Evolutionary conservation across 495 filamentous ascomycete genomes (phyloP), one percentile per base, ranked within the genome.

Genomic region (Penicillium arizonense): DNA sequence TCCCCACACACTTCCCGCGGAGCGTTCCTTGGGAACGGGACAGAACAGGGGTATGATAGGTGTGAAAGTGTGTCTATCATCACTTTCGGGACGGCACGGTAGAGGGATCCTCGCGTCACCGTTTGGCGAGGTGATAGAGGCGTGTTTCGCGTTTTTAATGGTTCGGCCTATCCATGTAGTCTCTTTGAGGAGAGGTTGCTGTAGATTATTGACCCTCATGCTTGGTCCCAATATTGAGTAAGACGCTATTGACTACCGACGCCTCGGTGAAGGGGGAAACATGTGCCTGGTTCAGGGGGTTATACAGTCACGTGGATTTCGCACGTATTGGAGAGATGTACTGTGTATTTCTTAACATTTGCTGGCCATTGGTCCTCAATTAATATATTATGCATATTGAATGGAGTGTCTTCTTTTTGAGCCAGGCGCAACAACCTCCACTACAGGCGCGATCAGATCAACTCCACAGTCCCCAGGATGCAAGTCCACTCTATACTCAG

Each of bases 11-110:
- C 4, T 37, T 48, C 43, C 40, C 40, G 40, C 34, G 45, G 37
- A n/a, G 32, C 23, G 41, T 40, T 30, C 38, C 24, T 32, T 50
- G 45, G 51, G 51, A 40, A 50, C 56, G 56, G 51, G 45, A 58
- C 55, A 46, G 37, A 41, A 47, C 23, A 14, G 32, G 36, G 2
- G 14, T 53, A 48, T 58, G 55, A 58, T 44, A 58, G 56, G 55
- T 41, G 33, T 53, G 49, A 7, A 26, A 23, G 30, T 36, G 44
- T 49, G 7, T 45, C 21, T 24, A 24, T 28, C 14, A 38, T 14
- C 23, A 16, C 36, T 35, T 48, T 34, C 28, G 45, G 35, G 50
- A 54, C 45, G 51, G 46, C 45, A 58, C 35, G 10, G 28, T 45
- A 18, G 20, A 18, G 20, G 33, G 13, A 39, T n/a, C 49, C 18